A percentile compares a stretch with the other conserved stretches of the same genome.
These are phyloP conservation scores for Malassezia brasiliensis DNA, from an alignment of 1,284 basidiomycete genomes.

Conservation along the genomic window DNA sequence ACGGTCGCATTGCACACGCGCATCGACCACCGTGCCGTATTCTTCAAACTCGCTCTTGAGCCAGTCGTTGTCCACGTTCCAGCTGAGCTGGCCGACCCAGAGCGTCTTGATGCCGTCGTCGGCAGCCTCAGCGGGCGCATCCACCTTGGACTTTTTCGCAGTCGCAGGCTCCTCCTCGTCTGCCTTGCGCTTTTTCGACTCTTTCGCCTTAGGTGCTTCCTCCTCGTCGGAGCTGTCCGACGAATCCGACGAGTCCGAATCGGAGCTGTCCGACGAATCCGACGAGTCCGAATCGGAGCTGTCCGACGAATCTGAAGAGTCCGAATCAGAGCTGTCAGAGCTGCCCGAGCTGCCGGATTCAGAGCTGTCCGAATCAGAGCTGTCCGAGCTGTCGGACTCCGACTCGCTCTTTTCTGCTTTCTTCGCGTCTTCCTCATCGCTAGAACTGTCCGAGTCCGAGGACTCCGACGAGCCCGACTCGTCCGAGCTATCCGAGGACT, in stretches of 20 bases:
- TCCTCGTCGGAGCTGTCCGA: constrained; percentile 15
- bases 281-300: neutral
- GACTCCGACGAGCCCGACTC: constrained; percentile 3
- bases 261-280: neutral
- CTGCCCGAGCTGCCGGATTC: constrained; percentile 17
- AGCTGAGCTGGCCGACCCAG: constrained; percentile 87
- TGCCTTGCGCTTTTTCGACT: constrained; percentile 68
- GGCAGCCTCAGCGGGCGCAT: constrained; percentile 41
- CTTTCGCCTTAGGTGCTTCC: constrained; percentile 43
- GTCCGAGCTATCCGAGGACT: constrained; percentile 5
- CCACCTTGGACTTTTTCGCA: constrained; percentile 73
- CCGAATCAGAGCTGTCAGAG: constrained; percentile 18
- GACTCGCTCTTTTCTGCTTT: neutral
- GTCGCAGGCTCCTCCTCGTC: constrained; percentile 59
- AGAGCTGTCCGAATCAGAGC: constrained; percentile 7
- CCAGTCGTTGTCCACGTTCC: constrained; percentile 97
- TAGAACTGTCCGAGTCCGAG: neutral
- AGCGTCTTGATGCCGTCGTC: constrained; percentile 60
- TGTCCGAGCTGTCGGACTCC: constrained; percentile 12
- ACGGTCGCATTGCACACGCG: constrained; percentile 83
- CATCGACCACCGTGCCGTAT: constrained; percentile 77
- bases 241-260: neutral
- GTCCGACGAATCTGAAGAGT: constrained; percentile 24
- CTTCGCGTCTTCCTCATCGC: constrained; percentile 23
- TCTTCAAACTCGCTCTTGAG: constrained; percentile 78